Evolutionary conservation across 2,329 filamentous ascomycete species (phyloP).

Genomic region (Xylariaceae sp.): DNA sequence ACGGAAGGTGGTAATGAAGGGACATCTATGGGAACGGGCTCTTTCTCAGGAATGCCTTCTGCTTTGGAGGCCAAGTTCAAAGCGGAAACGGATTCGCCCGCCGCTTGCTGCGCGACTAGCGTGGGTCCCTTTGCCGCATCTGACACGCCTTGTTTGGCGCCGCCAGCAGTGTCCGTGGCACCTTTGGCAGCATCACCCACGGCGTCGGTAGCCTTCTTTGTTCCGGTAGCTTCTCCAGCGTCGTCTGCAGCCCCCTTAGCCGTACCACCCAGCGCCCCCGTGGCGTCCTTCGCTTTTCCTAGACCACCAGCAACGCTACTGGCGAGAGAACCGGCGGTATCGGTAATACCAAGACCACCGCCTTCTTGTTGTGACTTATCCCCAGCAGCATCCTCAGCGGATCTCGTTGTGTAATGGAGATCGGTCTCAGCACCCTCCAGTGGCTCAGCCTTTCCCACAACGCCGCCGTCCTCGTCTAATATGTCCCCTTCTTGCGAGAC

Average conservation of each 20-base stretch:
- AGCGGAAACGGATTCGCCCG: neutral
- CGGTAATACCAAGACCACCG: conserved; percentile 24
- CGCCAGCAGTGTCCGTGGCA: conserved; percentile 20
- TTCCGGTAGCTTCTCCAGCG: conserved; percentile 14
- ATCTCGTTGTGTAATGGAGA: conserved; percentile 32
- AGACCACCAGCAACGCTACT: conserved; percentile 24
- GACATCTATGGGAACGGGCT: conserved; percentile 36
- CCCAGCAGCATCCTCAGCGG: conserved; percentile 17
- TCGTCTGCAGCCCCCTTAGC: conserved; percentile 22
- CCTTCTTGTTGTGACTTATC: conserved; percentile 1
- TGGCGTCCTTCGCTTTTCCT: conserved; percentile 22
- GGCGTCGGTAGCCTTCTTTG: conserved; percentile 20
- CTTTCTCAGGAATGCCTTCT: conserved; percentile 21
- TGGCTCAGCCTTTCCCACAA: conserved; percentile 35
- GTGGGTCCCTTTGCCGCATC: neutral
- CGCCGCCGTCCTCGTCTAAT: conserved; percentile 30
- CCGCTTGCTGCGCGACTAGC: neutral
- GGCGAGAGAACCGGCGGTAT: conserved; percentile 22
- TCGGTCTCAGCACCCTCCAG: conserved; percentile 32
- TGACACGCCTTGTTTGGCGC: conserved; percentile 6
- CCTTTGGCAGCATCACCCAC: conserved; percentile 25
- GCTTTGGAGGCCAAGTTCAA: conserved; percentile 18
- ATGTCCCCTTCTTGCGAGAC: conserved; percentile 38
- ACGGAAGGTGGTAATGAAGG: conserved; percentile 40
- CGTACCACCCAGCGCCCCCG: conserved; percentile 21